Percentiles rank a stretch among this genome's conserved stretches.
Evolutionary conservation across 805 yeast genomes (phyloP).

Genomic region (Suhomyces emberorum): DNA sequence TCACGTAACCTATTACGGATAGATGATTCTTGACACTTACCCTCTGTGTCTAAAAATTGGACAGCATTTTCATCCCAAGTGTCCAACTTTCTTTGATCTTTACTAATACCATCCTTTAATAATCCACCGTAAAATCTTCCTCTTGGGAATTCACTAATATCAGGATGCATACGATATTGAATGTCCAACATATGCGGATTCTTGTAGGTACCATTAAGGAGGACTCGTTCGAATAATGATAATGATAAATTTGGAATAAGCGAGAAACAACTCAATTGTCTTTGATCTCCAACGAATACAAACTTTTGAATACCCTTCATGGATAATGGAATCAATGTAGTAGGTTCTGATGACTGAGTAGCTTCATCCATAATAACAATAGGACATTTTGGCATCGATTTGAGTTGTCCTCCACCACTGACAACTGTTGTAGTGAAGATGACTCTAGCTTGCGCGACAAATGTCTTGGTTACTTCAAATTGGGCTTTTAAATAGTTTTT

Average conservation of each 20-base stretch:
- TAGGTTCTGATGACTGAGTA: constrained; percentile 73
- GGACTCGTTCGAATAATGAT: constrained; percentile 66
- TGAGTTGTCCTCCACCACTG: constrained; percentile 65
- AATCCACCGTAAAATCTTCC: constrained; percentile 47
- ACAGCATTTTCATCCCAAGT: constrained; percentile 51
- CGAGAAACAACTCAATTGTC: constrained; percentile 69
- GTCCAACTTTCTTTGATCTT: constrained; percentile 44
- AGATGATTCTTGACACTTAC: constrained; percentile 44
- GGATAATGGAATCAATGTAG: constrained; percentile 66
- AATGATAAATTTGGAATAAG: constrained; percentile 63
- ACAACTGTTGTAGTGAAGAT: constrained; percentile 72
- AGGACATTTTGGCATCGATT: constrained; percentile 52
- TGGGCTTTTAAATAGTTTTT: constrained; percentile 47
- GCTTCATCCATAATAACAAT: constrained; percentile 78
- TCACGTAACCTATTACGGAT: constrained; percentile 47
- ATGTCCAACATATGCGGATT: constrained; percentile 67
- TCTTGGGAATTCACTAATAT: constrained; percentile 57
- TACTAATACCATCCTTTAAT: constrained; percentile 58
- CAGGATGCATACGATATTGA: constrained; percentile 68
- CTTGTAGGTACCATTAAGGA: constrained; percentile 57
- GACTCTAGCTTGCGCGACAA: constrained; percentile 63
- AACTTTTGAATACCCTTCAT: constrained; percentile 65
- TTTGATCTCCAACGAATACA: constrained; percentile 74
- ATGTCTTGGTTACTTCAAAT: constrained; percentile 44
- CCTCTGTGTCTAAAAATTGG: constrained; percentile 57